Base-by-base conservation (phyloP, 148 eudicot genomes). In the Oxyria digyna region DNA sequence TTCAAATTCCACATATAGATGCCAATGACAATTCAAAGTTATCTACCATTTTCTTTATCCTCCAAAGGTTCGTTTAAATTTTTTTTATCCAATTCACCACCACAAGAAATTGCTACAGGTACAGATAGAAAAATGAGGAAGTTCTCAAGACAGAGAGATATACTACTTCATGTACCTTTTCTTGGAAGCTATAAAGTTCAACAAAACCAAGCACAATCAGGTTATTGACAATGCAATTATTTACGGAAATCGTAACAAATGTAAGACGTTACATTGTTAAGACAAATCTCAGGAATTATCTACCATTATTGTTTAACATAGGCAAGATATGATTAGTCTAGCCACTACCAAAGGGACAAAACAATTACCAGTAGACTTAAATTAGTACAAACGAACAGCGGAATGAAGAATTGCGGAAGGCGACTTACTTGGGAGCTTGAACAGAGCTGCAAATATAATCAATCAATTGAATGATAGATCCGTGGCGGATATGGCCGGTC, bases 381-480 rank as follows among this genome's bases (percentile, higher is more conserved):
- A 57, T 29, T 15, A 35, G 3, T 29, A 27, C 64, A 59, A 59
- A 59, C 35, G 18, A 29, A 59, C 11, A 38, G 70, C 35, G 31
- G 32, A 24, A 75, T 49, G 73, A 65, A 31, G 26, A 74, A 18
- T 37, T 24, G 2, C 20, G 14, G 65, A 59, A 27, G 37, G 6
- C 6, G 14, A 67, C 75, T 37, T 82, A 95, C 99, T 84, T 84
- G 83, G 94, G 97, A 74, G 77, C 81, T 69, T 88, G 96, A 31
- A 87, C 83, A 38, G 69, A 71, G 76, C 85, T 95, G 48, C 93
- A 91, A 55, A 85, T 82, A 57, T 95, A 95, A 3, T 95, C 99
- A 71, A 88, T 75, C 78, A 95, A 80, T 84, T 95, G 99, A 74
- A 95, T 67, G 15, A 95, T 84, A 59, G 99, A 91, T 62, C 97